These are phyloP conservation scores for Dissophora ornata DNA, from an alignment of 192 early-diverging fungal genomes.

Conservation along the genomic window DNA sequence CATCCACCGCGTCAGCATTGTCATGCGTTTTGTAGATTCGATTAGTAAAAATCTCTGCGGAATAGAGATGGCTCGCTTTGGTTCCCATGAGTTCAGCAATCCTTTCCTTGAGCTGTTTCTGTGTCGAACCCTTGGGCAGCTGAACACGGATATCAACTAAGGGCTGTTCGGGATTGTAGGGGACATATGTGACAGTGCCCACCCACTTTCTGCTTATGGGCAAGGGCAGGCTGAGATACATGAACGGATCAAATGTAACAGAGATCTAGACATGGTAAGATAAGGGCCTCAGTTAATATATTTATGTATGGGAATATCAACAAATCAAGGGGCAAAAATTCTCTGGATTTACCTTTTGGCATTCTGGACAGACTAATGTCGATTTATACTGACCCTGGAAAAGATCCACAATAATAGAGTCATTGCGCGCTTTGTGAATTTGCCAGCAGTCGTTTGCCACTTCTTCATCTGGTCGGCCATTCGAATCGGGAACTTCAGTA, in stretches of 20 bases:
- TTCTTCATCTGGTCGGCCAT: conserved; percentile 56
- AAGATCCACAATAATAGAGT: conserved; percentile 88
- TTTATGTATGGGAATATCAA: too few species aligned
- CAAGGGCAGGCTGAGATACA: conserved; percentile 92
- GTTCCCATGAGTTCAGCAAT: conserved; percentile 66
- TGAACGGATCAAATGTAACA: conserved; percentile 91
- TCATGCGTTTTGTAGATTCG: conserved; percentile 68
- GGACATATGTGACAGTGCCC: conserved; percentile 62
- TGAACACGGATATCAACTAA: conserved; percentile 63
- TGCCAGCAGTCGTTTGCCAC: conserved; percentile 65
- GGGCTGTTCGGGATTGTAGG: conserved; percentile 56
- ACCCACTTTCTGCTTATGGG: conserved; percentile 66
- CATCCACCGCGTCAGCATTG: conserved; percentile 59
- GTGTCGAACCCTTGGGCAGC: conserved; percentile 72
- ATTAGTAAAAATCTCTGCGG: conserved; percentile 63
- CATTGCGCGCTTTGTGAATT: conserved; percentile 77
- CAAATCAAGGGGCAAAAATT: too few species aligned
- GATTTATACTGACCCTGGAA: conserved; percentile 90
- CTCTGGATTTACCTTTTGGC: conserved; percentile 68
- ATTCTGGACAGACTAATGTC: conserved; percentile 75
- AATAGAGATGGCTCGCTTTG: conserved; percentile 56
- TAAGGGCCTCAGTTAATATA: too few species aligned
- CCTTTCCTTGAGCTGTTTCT: conserved; percentile 67
- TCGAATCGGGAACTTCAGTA: conserved; percentile 40
- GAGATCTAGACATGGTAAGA: conserved; percentile 68